Conservation (phyloP, 2,329 filamentous ascomycete genomes). For the Cladorrhinum sp. region DNA sequence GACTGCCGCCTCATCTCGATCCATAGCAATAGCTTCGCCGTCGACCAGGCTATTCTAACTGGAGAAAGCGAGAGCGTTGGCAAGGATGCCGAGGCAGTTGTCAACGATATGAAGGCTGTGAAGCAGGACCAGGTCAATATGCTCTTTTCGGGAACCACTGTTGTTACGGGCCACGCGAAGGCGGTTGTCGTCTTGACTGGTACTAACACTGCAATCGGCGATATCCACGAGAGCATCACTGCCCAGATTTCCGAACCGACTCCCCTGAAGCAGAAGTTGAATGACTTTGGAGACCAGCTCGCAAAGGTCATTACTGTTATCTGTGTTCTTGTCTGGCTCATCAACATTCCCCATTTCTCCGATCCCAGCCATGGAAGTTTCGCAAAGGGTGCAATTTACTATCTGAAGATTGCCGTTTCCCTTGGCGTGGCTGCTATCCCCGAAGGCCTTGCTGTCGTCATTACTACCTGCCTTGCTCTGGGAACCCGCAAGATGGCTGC, state of each 20-base stretch:
- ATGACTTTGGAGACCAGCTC: conserved; percentile 92
- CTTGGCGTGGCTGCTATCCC: conserved; percentile 97
- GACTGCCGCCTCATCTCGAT: conserved; percentile 88
- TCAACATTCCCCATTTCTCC: conserved; percentile 96
- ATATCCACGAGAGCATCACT: conserved; percentile 98
- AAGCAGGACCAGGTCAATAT: conserved; percentile 98
- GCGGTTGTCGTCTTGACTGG: conserved; percentile 91
- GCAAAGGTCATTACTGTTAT: conserved; percentile 99
- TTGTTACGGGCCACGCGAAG: conserved; percentile 88
- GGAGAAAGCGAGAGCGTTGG: conserved; percentile 96
- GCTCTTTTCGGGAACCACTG: conserved; percentile 96
- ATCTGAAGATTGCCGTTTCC: conserved; percentile 98
- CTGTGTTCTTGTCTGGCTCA: conserved; percentile 94
- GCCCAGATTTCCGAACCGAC: conserved; percentile 97
- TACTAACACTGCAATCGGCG: conserved; percentile 87
- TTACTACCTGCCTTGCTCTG: conserved; percentile 95
- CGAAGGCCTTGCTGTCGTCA: conserved; percentile 94
- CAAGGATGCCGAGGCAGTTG: conserved; percentile 67
- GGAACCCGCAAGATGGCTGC: conserved; percentile 98
- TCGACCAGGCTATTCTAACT: conserved; percentile 95
- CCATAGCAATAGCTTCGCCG: conserved; percentile 94
- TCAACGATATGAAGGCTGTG: conserved; percentile 80
- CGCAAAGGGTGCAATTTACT: conserved; percentile 98
- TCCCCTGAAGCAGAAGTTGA: conserved; percentile 96
- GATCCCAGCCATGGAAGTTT: conserved; percentile 91